A percentile compares a stretch with the other conserved stretches of the same genome.
These are phyloP conservation scores for Penicillium sp. DNA, from an alignment of 2,329 filamentous ascomycete genomes.

Conservation along the genomic window DNA sequence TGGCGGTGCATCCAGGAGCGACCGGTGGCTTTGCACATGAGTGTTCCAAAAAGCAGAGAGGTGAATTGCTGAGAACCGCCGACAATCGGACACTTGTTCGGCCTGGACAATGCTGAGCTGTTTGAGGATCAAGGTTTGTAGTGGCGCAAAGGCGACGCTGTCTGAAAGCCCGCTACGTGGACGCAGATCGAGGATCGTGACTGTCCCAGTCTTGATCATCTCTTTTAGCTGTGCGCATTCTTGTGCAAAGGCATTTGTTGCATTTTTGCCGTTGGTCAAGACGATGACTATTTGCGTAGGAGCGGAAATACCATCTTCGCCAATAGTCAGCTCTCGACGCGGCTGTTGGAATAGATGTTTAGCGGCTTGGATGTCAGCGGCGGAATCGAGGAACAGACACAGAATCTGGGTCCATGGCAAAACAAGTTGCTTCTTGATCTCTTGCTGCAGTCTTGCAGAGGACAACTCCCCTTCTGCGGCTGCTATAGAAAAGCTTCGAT, in stretches of 20 bases:
- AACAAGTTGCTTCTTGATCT: not conserved
- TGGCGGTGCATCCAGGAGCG: too few species aligned
- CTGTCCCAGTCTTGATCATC: not conserved
- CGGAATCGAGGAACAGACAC: conserved; percentile 15
- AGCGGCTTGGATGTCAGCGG: too few species aligned
- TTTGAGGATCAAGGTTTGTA: conserved; percentile 11
- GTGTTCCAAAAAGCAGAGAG: conserved; percentile 12
- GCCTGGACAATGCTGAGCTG: not conserved
- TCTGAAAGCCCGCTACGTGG: conserved; percentile 14
- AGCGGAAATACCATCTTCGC: too few species aligned
- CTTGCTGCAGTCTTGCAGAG: not conserved
- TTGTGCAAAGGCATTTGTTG: too few species aligned
- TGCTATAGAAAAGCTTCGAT: not conserved
- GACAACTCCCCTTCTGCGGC: conserved; percentile 1
- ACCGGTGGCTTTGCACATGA: not conserved
- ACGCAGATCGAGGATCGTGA: not conserved
- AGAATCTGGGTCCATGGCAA: conserved; percentile 17
- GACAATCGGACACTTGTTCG: not conserved
- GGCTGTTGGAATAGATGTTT: not conserved
- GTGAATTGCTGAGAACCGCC: conserved; percentile 17
- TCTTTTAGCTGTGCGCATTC: conserved; percentile 5
- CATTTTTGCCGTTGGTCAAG: too few species aligned
- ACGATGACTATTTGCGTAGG: too few species aligned
- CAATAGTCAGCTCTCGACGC: not conserved
- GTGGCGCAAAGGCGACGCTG: conserved; percentile 14